Evolutionary conservation across 495 filamentous ascomycete genomes (phyloP).

Genomic region (Penicillium goetzii): DNA sequence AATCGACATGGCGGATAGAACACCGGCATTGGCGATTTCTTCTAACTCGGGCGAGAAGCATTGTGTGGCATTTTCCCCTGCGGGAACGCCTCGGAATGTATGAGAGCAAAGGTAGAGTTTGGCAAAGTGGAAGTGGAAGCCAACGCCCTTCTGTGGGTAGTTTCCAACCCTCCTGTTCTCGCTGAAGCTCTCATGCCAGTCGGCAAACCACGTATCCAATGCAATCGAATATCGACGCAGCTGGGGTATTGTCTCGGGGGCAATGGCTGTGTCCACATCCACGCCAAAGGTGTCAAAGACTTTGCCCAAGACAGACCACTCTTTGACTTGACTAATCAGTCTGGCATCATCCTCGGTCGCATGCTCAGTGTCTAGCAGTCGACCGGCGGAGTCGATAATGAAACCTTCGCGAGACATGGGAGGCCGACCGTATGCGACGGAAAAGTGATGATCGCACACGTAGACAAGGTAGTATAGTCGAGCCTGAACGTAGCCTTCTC

Average conservation of each 20-base stretch:
- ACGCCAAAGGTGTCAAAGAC: constrained; percentile 46
- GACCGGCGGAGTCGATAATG: constrained; percentile 28
- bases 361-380: constrained; percentile 32
- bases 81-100: constrained; percentile 35
- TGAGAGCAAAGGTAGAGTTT: constrained; percentile 45
- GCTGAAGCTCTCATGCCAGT: constrained; percentile 36
- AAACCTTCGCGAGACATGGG: constrained; percentile 40
- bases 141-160: constrained; percentile 38
- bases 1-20: constrained; percentile 38
- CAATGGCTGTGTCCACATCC: constrained; percentile 39
- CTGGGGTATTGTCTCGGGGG: constrained; percentile 26
- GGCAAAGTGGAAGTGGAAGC: constrained; percentile 37
- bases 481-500: constrained; percentile 32
- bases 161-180: constrained; percentile 34
- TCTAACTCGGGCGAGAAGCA: constrained; percentile 32
- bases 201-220: constrained; percentile 38
- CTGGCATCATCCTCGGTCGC: constrained; percentile 41
- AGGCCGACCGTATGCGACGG: constrained; percentile 38
- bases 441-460: constrained; percentile 45
- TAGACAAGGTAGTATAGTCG: constrained; percentile 43
- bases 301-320: constrained; percentile 37
- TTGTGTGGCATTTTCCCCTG: constrained; percentile 9
- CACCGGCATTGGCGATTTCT: constrained; percentile 37
- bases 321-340: constrained; percentile 42
- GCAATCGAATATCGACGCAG: constrained; percentile 33